These are phyloP conservation scores for Yarrowia sp. DNA, from an alignment of 805 yeast genomes.

Conservation along the genomic window DNA sequence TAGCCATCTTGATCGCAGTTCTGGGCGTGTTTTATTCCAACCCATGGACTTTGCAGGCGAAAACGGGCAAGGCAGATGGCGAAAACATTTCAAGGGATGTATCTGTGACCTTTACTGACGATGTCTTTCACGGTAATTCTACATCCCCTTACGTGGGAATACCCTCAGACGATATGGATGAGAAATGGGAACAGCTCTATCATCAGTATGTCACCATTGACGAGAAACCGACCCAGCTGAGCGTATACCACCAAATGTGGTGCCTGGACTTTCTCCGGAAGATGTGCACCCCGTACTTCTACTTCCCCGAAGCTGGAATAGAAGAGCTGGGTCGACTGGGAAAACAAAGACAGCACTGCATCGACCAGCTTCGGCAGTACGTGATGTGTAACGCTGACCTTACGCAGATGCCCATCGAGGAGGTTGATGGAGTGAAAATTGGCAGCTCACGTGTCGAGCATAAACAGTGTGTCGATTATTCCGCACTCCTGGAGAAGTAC, in stretches of 20 bases:
- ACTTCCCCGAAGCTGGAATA: slow-evolving; percentile 12
- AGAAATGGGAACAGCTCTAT: slow-evolving; percentile 6
- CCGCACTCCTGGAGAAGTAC: neutral
- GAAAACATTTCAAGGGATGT: neutral
- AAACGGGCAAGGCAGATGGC: neutral
- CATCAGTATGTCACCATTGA: slow-evolving; percentile 5
- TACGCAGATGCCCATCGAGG: slow-evolving; percentile 15
- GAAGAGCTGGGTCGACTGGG: slow-evolving; percentile 13
- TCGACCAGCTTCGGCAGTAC: slow-evolving; percentile 21
- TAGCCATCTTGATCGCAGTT: slow-evolving; percentile 4
- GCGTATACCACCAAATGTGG: slow-evolving; percentile 27
- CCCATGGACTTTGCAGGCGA: slow-evolving; percentile 5
- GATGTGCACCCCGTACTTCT: slow-evolving; percentile 16
- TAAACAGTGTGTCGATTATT: slow-evolving; percentile 10
- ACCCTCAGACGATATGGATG: slow-evolving; percentile 10
- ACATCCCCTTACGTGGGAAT: slow-evolving; percentile 9
- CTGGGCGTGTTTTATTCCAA: slow-evolving; percentile 17
- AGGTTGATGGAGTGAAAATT: slow-evolving; percentile 11
- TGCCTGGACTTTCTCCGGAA: slow-evolving; percentile 18
- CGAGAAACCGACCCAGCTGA: slow-evolving; percentile 1
- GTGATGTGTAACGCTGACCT: slow-evolving; percentile 20
- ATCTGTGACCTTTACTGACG: slow-evolving; percentile 17
- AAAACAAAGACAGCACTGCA: slow-evolving; percentile 8
- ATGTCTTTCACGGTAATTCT: slow-evolving; percentile 17
- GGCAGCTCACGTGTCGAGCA: slow-evolving; percentile 25